Evolutionary conservation across 352 stramenopile genomes (phyloP).

Genomic region (Peronosclerospora sorghi): DNA sequence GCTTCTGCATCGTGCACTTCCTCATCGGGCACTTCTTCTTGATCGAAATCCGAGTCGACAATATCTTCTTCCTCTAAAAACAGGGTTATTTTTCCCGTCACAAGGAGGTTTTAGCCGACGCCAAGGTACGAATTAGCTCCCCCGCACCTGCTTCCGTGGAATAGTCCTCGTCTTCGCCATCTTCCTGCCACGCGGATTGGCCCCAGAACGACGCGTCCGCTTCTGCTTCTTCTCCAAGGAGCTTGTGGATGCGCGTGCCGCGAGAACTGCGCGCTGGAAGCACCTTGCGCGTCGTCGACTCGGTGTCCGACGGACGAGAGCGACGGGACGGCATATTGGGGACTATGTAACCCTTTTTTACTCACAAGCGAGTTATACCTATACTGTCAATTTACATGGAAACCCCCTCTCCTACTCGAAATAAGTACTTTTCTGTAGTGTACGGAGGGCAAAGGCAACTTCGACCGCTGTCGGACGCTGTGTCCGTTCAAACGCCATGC

Average conservation of each 20-base stretch:
- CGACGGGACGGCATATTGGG: slow-evolving; percentile 7
- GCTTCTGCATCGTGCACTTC: slow-evolving; percentile 61
- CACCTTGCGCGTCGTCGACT: slow-evolving; percentile 22
- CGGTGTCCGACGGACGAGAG: slow-evolving; percentile 4
- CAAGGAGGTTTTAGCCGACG: background rate
- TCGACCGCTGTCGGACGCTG: slow-evolving; percentile 31
- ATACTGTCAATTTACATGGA: no score
- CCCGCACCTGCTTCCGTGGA: slow-evolving; percentile 79
- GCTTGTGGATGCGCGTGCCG: slow-evolving; percentile 68
- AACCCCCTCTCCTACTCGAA: slow-evolving; percentile 16
- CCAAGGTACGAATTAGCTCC: no score
- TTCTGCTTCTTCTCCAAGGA: slow-evolving; percentile 80
- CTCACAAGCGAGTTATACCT: no score
- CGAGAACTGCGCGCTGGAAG: slow-evolving; percentile 58
- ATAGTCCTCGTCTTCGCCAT: slow-evolving; percentile 80
- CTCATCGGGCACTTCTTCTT: slow-evolving; percentile 70
- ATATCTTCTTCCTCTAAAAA: slow-evolving; percentile 77
- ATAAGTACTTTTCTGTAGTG: no score
- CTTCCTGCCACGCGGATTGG: slow-evolving; percentile 76
- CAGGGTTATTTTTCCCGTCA: background rate
- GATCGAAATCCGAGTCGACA: slow-evolving; percentile 84
- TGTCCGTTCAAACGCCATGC: slow-evolving; percentile 19
- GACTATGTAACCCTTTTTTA: no score
- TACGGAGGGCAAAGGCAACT: slow-evolving; percentile 30
- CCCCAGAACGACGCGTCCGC: slow-evolving; percentile 83